Evolutionary conservation across 805 yeast genomes (phyloP), one percentile per base, ranked within the genome.

Genomic region (Cyberlindnera saturnus): DNA sequence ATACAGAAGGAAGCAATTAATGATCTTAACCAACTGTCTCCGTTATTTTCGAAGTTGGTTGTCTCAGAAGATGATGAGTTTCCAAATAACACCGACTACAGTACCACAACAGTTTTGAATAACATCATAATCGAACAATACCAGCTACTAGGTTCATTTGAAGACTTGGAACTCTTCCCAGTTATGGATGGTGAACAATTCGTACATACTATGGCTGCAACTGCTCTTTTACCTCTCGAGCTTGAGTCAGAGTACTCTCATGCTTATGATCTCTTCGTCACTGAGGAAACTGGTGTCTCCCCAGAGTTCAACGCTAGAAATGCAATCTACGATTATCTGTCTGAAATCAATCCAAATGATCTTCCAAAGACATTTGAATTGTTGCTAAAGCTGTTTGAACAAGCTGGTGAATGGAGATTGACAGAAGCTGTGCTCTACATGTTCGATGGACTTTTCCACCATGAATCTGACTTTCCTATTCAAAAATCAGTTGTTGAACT

Each of bases 251-350:
- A 48, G n/a, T 86, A 82, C 71, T 59, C 62, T 4, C 67, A 65
- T 2, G 90, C 89, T 56, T 74, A 79, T 55, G 87, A 89, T 55
- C 63, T 61, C 3, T 88, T 78, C 59, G 85, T 87, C 6, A 75
- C 89, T 3, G 82, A 78, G 31, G 89, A 86, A 44, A 71, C 86
- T 2, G 96, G 88, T 2, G 69, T 89, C 29, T 65, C 81, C 0
- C 65, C 81, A 0, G 75, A 74, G 5, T 62, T 63, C 9, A 61
- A 73, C 2, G 74, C 81, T 1, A 73, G 98, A 41, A 83, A 80
- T 39, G 73, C 84, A 0, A 65, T 81, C 1, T 67, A 69, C 23
- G 87, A 82, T 26, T 73, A 77, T 30, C 49, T 86, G 5, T 62
- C 74, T 0, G 81, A 77, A 17, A 51, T 81, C 31, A 67, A 72